Percentiles rank a stretch among this genome's conserved stretches.
phyloP scores from a whole-genome alignment of 2,329 filamentous ascomycete genomes.

The Talaromyces sp. region DNA sequence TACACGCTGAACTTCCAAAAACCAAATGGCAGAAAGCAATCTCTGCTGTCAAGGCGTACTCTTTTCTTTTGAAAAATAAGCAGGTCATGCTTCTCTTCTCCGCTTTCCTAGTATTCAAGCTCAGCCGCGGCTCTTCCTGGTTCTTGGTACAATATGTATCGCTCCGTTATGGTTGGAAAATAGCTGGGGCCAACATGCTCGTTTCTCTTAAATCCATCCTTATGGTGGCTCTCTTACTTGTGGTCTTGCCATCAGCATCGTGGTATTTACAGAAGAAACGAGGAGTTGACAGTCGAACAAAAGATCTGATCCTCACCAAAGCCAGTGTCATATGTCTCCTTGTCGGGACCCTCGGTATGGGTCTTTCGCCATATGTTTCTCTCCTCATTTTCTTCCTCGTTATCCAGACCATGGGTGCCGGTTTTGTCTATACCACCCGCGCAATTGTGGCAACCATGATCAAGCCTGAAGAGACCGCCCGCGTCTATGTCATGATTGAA shows the following conservation, averaged over 20 bases:
- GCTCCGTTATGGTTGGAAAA: slow-evolving; percentile 45
- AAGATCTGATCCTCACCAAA: slow-evolving; percentile 44
- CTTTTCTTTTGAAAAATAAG: slow-evolving; percentile 35
- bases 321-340: slow-evolving; percentile 40
- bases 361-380: slow-evolving; percentile 38
- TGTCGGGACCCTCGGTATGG: slow-evolving; percentile 42
- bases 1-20: slow-evolving; percentile 6
- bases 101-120: slow-evolving; percentile 44
- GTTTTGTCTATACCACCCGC: slow-evolving; percentile 43
- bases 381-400: slow-evolving; percentile 42
- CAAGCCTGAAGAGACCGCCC: slow-evolving; percentile 43
- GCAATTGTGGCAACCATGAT: slow-evolving; percentile 45
- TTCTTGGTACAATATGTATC: slow-evolving; percentile 49
- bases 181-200: slow-evolving; percentile 39
- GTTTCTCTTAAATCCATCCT: slow-evolving; percentile 44
- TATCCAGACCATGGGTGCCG: slow-evolving; percentile 45
- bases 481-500: slow-evolving; percentile 46
- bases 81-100: slow-evolving; percentile 40
- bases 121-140: slow-evolving; percentile 43
- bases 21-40: background rate
- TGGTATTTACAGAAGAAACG: slow-evolving; percentile 31
- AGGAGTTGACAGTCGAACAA: slow-evolving; percentile 32
- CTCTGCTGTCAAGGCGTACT: slow-evolving; percentile 30
- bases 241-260: slow-evolving; percentile 40
- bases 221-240: slow-evolving; percentile 43